Conservation (phyloP, 805 yeast species). For the Hermanozyma aechmeae region DNA sequence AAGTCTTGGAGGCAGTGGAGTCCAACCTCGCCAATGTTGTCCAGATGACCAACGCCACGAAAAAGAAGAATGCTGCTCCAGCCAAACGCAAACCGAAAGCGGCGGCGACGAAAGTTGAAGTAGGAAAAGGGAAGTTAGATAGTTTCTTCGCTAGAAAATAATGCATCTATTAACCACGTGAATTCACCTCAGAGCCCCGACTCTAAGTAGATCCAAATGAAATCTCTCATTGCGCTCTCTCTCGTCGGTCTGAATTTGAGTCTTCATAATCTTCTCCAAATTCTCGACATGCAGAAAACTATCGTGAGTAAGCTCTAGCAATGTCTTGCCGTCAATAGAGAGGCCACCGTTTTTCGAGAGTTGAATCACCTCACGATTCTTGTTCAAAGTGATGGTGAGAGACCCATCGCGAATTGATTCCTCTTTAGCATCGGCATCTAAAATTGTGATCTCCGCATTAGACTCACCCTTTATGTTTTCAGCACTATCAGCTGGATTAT, state of each 20-base stretch:
- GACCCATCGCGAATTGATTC: slow-evolving; percentile 70
- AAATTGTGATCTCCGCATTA: slow-evolving; percentile 48
- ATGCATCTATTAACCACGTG: too few relatives aligned
- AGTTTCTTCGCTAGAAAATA: too few relatives aligned
- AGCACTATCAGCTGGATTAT: slow-evolving; percentile 55
- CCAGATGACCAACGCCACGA: background rate
- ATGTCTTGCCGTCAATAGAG: slow-evolving; percentile 61
- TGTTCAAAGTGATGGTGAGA: slow-evolving; percentile 78
- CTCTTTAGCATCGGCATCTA: slow-evolving; percentile 74
- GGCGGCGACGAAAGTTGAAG: background rate
- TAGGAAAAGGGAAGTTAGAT: background rate
- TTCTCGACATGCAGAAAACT: slow-evolving; percentile 57
- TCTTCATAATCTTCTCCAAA: slow-evolving; percentile 56
- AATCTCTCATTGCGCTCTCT: slow-evolving; percentile 30
- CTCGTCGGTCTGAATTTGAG: slow-evolving; percentile 46
- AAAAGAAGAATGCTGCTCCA: background rate
- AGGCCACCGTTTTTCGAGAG: slow-evolving; percentile 85
- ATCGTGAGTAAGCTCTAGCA: slow-evolving; percentile 59
- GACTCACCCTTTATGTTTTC: slow-evolving; percentile 63
- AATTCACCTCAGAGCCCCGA: slow-evolving; percentile 25
- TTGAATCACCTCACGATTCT: slow-evolving; percentile 86
- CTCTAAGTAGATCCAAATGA: slow-evolving; percentile 25
- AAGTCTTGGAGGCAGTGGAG: background rate
- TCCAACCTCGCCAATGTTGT: background rate
- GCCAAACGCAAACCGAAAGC: too few relatives aligned